These are phyloP conservation scores for Nicotiana knightiana DNA, from an alignment of 257 asterid species.

Conservation along the genomic window DNA sequence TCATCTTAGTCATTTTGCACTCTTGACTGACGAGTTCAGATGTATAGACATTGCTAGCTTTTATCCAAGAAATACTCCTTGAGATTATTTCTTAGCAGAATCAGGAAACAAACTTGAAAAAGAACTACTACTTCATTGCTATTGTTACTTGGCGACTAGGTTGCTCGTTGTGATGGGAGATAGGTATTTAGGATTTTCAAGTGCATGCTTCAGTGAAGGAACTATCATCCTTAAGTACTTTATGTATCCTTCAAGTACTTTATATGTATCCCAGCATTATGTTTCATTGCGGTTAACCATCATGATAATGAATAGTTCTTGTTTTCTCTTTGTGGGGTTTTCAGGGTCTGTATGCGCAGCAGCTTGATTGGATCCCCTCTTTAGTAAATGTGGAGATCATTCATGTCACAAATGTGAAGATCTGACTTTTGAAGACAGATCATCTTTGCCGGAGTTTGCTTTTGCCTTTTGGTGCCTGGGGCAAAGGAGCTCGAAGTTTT, in stretches of 20 bases:
- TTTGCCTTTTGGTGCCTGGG: not conserved
- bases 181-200: not conserved
- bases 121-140: not conserved
- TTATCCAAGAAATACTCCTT: not conserved
- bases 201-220: not conserved
- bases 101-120: not conserved
- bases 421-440: not conserved
- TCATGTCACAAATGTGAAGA: not conserved
- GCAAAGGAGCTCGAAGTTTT: not conserved
- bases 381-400: not conserved
- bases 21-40: not conserved
- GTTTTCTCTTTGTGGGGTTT: not conserved
- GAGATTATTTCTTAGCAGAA: not conserved
- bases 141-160: not conserved
- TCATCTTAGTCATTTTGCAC: not conserved
- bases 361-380: slow-evolving; percentile 3
- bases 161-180: not conserved
- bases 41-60: not conserved
- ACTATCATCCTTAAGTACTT: no score
- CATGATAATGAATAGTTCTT: not conserved
- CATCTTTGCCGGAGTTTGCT: not conserved
- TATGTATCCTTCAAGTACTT: not conserved
- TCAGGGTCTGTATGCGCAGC: slow-evolving; percentile 26
- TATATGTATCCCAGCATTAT: not conserved
- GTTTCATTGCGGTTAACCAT: not conserved